Conservation (phyloP, 2,329 filamentous ascomycete genomes). For the Pestalotiopsis fici region DNA sequence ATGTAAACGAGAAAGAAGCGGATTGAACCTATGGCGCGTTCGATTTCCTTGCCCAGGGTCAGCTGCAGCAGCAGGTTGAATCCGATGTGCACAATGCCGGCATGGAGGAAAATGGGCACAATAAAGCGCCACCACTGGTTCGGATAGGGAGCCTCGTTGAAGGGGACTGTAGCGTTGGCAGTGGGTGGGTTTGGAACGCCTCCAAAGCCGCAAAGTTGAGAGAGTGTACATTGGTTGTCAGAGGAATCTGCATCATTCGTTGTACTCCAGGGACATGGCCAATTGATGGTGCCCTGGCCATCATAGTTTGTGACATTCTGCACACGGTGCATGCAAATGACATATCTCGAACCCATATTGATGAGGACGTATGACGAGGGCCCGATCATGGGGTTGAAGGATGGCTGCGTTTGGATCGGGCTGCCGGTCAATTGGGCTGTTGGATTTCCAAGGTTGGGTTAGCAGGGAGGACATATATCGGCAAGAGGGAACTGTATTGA, state of each 20-base stretch:
- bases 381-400: constrained; percentile 96
- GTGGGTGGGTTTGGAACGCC: constrained; percentile 62
- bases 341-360: constrained; percentile 93
- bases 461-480: background rate
- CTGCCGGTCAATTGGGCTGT: constrained; percentile 72
- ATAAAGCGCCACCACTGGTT: constrained; percentile 99
- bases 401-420: constrained; percentile 76
- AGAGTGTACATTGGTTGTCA: constrained; percentile 68
- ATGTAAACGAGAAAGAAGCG: constrained; percentile 91
- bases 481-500: background rate
- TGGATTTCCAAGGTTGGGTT: background rate
- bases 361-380: constrained; percentile 89
- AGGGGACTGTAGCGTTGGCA: constrained; percentile 44
- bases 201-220: constrained; percentile 80
- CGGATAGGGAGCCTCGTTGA: constrained; percentile 61
- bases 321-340: constrained; percentile 92
- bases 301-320: constrained; percentile 59
- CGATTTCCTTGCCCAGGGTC: constrained; percentile 89
- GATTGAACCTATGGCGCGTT: constrained; percentile 82
- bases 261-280: constrained; percentile 83
- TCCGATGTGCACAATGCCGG: constrained; percentile 88
- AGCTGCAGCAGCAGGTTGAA: constrained; percentile 94
- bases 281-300: constrained; percentile 44
- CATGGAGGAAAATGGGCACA: constrained; percentile 91
- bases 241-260: constrained; percentile 49